These are phyloP conservation scores for Aspergillus sp. DNA, from an alignment of 2,329 filamentous ascomycete genomes.

Conservation along the genomic window DNA sequence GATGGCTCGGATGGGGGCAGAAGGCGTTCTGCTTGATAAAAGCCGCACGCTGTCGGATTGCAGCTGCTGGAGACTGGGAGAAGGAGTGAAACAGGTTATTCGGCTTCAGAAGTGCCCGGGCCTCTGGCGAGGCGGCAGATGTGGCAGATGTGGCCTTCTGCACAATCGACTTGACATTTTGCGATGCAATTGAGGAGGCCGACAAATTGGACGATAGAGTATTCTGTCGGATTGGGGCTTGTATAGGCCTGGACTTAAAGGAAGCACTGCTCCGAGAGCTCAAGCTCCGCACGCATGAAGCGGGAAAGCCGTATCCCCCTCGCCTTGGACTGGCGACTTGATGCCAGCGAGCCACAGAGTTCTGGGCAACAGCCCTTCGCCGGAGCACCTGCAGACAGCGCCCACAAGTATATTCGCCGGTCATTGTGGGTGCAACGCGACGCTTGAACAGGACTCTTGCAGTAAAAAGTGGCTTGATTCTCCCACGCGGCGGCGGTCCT, in stretches of 20 bases:
- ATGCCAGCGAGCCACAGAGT: constrained; percentile 25
- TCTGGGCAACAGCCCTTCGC: constrained; percentile 28
- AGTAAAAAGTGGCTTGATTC: neutral
- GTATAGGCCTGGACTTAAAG: constrained; percentile 19
- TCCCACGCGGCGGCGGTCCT: neutral
- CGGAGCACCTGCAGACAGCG: constrained; percentile 42
- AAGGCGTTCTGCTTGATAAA: constrained; percentile 92
- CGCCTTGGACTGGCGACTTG: constrained; percentile 25
- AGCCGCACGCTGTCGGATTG: constrained; percentile 82
- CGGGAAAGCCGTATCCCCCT: constrained; percentile 27
- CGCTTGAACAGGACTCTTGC: neutral
- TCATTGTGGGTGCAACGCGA: constrained; percentile 32
- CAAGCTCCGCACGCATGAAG: constrained; percentile 31
- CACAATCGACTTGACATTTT: constrained; percentile 22
- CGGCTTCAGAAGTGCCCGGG: constrained; percentile 57
- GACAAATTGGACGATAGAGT: constrained; percentile 1
- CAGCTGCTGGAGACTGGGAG: constrained; percentile 81
- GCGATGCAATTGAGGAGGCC: constrained; percentile 10
- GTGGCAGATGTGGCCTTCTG: constrained; percentile 32
- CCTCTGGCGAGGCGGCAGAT: constrained; percentile 24
- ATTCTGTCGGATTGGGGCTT: constrained; percentile 22
- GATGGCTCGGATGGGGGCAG: constrained; percentile 88
- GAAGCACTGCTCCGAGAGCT: constrained; percentile 28
- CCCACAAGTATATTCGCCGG: constrained; percentile 43
- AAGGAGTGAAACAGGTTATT: constrained; percentile 94